These are phyloP conservation scores for Solanum neorickii DNA, from an alignment of 257 asterid species.

Conservation along the genomic window DNA sequence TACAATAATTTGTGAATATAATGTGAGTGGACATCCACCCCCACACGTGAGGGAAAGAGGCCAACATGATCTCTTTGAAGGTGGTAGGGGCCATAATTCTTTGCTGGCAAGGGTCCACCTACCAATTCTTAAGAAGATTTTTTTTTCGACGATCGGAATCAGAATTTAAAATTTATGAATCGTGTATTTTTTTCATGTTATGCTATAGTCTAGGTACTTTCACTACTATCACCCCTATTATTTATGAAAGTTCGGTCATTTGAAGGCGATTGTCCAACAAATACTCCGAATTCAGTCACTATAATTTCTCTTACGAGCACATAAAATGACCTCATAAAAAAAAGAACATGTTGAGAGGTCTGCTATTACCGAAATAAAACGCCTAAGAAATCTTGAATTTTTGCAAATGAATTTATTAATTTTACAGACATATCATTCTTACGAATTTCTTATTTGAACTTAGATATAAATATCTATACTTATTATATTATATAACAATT, in stretches of 20 bases:
- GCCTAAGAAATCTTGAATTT: too few relatives aligned
- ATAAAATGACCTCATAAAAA: neutral
- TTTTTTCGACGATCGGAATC: neutral
- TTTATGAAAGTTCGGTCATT: neutral
- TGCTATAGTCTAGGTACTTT: neutral
- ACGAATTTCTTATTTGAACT: neutral
- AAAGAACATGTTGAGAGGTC: neutral
- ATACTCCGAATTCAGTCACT: too few relatives aligned
- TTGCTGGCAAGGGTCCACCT: neutral
- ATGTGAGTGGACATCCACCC: neutral
- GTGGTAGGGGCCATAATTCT: neutral
- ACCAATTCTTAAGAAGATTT: neutral
- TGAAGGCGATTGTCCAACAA: neutral
- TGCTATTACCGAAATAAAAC: too few relatives aligned
- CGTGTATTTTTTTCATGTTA: neutral
- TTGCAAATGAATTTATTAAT: too few relatives aligned
- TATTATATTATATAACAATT: neutral
- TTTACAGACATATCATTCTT: too few relatives aligned
- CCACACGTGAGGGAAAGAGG: neutral
- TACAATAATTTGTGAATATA: neutral
- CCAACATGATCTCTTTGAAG: neutral
- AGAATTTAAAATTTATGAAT: neutral
- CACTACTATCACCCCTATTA: neutral
- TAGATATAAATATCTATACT: rapidly evolving
- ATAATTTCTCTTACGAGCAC: neutral